Conservation (phyloP, 2,329 filamentous ascomycete genomes). For the Macrophomina phaseolina region DNA sequence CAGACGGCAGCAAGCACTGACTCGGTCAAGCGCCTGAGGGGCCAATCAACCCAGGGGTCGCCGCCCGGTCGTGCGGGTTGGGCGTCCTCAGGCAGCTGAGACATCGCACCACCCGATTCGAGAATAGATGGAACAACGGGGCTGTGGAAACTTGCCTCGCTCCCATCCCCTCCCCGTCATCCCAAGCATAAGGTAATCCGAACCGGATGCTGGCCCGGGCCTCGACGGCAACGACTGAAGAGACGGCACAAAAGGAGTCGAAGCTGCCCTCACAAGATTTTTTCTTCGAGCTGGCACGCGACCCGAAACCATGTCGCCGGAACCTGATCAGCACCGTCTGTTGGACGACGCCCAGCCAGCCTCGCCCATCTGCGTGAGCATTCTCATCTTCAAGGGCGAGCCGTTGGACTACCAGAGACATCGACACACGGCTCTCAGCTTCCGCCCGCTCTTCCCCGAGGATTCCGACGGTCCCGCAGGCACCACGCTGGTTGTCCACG, state of each 20-base stretch:
- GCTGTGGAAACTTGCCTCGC: slow-evolving; percentile 4
- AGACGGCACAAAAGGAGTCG: background rate
- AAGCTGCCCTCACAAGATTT: background rate
- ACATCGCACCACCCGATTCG: slow-evolving; percentile 6
- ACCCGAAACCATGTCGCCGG: slow-evolving; percentile 2
- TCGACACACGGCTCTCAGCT: slow-evolving; percentile 24
- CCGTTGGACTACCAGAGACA: slow-evolving; percentile 23
- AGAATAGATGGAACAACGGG: slow-evolving; percentile 9
- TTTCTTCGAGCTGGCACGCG: background rate
- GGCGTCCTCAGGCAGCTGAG: slow-evolving; percentile 14
- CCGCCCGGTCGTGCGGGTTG: background rate
- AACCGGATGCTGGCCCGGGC: background rate
- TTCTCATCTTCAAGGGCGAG: slow-evolving; percentile 25
- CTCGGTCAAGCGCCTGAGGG: slow-evolving; percentile 10
- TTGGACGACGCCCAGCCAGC: background rate
- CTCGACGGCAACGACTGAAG: background rate
- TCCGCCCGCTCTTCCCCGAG: slow-evolving; percentile 13
- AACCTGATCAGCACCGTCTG: background rate
- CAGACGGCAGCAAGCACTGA: background rate
- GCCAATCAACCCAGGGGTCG: background rate
- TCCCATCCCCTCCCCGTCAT: background rate
- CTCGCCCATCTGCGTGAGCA: slow-evolving; percentile 6
- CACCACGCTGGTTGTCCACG: slow-evolving; percentile 15
- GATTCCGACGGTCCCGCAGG: background rate
- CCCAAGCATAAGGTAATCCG: slow-evolving; percentile 5